Conservation (phyloP, 1,284 basidiomycete species). For the Rhodotorula sp. region DNA sequence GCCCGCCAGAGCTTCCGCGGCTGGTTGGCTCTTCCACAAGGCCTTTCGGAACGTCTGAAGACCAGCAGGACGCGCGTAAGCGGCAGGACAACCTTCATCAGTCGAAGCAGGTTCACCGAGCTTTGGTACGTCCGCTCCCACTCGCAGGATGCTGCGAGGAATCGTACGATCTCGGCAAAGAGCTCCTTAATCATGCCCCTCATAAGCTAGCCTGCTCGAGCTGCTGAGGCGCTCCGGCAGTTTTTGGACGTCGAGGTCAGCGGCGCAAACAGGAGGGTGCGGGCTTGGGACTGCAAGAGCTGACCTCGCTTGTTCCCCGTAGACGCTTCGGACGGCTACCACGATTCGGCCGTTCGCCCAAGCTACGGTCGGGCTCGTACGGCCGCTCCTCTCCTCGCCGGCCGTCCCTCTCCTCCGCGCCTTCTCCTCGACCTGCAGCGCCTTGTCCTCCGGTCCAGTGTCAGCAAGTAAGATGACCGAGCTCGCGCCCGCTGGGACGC, state of each 20-base stretch:
- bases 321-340: not conserved
- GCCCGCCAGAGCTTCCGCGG: too few relatives aligned
- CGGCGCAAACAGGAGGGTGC: not conserved
- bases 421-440: not conserved
- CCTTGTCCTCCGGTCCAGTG: accelerated
- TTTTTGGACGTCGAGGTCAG: not conserved
- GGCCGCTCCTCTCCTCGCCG: not conserved
- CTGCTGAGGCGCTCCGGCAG: not conserved
- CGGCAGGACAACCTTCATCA: not conserved
- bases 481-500: slow-evolving; percentile 16
- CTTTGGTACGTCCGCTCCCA: not conserved
- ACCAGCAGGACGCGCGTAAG: not conserved
- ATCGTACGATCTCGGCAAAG: too few relatives aligned
- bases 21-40: too few relatives aligned
- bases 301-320: not conserved
- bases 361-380: slow-evolving; percentile 8
- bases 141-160: not conserved
- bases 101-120: not conserved
- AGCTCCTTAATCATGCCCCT: too few relatives aligned
- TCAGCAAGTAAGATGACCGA: not conserved
- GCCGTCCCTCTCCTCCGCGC: not conserved
- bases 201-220: not conserved
- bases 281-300: not conserved
- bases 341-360: slow-evolving; percentile 5
- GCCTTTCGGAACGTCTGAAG: too few relatives aligned